These are phyloP conservation scores for Fraxinus velutina DNA, from an alignment of 305 asterid genomes.

Conservation along the genomic window DNA sequence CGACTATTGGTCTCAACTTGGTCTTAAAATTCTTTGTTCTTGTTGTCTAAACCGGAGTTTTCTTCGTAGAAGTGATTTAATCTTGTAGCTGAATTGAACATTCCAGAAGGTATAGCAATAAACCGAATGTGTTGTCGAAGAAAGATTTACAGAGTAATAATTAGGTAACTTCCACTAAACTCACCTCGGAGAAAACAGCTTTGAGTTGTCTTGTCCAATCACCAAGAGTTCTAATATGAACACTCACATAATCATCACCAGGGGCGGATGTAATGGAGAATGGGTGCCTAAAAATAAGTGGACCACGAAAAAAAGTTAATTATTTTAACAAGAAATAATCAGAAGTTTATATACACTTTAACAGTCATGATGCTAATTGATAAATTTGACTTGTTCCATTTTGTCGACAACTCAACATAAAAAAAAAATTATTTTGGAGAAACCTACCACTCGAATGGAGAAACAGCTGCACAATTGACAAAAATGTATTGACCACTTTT, in stretches of 20 bases:
- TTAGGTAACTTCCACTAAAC: background rate
- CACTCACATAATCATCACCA: constrained; percentile 70
- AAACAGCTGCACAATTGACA: constrained; percentile 83
- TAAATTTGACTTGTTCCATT: background rate
- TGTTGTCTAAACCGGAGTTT: background rate
- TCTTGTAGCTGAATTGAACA: background rate
- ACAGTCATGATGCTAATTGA: background rate
- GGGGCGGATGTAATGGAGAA: constrained; percentile 94
- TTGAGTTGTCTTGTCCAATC: constrained; percentile 92
- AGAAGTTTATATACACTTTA: constrained; percentile 2
- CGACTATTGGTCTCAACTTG: background rate
- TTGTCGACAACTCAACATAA: background rate
- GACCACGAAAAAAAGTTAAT: constrained; percentile 17
- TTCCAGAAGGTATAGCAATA: background rate
- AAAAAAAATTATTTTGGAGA: background rate
- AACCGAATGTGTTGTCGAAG: background rate
- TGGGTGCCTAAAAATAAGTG: constrained; percentile 65
- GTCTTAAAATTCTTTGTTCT: background rate
- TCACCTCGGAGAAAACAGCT: constrained; percentile 75
- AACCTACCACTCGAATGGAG: constrained; percentile 76
- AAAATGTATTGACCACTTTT: constrained; percentile 84
- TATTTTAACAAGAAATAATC: background rate
- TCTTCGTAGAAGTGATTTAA: background rate
- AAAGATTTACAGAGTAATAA: background rate
- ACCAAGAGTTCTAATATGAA: constrained; percentile 78